Base-by-base conservation (phyloP, 164 flowering plant species). In the Annona cherimola region DNA sequence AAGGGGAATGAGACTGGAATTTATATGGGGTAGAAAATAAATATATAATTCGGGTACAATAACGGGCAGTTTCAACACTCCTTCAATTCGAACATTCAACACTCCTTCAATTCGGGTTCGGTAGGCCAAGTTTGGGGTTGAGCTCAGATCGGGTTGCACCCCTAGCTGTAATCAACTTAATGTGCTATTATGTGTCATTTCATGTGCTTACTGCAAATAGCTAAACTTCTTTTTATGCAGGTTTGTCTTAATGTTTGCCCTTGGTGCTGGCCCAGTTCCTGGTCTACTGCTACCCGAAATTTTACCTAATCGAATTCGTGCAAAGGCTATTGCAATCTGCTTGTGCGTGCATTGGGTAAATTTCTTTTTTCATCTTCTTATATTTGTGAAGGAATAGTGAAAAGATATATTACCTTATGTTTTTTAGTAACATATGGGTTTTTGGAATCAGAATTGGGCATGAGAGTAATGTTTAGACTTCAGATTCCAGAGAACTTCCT, bases 211-310 rank as follows among this genome's bases (percentile, higher is more conserved):
- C 19, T 4, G 20, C 19, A 18, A 6, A 3, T 43, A 35, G n/a
- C 76, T 78, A 60, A 79, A 62, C 65, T 8, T 59, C 20, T 19
- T 45, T 65, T 76, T 50, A 44, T 80, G 78, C 88, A 94, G 98
- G 88, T 90, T 89, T 84, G 98, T 94, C 41, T 79, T 91, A 1
- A 79, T 86, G 42, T 94, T 94, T 88, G 85, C 98, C 40, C 41
- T 88, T 11, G 98, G 98, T 63, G 98, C 96, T 78, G 98, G 98
- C 68, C 98, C 98, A 75, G 97, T 94, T 69, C 98, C 98, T 6
- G 85, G 92, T 81, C 90, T 94, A 39, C 95, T 94, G 66, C 82
- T 94, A 4, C 89, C 98, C 44, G 98, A 94, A 80, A 90, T 94
- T 57, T 84, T 90, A 42, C 89, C 98, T 5, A 84, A 84, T 74